Evolutionary conservation across 2,329 filamentous ascomycete species (phyloP).

Genomic region (Aspergillus floridensis): DNA sequence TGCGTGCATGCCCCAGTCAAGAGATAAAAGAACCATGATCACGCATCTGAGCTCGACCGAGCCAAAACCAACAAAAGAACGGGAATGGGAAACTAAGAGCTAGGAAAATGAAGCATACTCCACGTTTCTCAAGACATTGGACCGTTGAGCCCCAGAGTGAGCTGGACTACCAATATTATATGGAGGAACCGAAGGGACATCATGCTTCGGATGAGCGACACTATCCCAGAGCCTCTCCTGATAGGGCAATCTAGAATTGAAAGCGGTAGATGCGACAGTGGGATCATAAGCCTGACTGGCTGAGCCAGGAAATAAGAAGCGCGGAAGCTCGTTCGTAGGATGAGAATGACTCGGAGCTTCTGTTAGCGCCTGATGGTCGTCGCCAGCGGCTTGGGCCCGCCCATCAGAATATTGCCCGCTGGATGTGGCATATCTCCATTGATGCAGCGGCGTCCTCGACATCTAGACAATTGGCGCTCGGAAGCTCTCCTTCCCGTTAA

Average conservation of each 20-base stretch:
- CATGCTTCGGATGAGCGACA: conserved; percentile 23
- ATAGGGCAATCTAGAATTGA: conserved; percentile 16
- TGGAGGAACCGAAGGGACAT: conserved; percentile 20
- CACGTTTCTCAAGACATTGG: conserved; percentile 11
- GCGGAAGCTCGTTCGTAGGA: conserved; percentile 25
- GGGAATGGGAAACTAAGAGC: conserved; percentile 20
- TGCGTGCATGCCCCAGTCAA: neutral
- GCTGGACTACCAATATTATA: conserved; percentile 18
- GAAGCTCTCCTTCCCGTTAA: neutral
- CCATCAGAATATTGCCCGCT: conserved; percentile 23
- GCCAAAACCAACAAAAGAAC: conserved; percentile 20
- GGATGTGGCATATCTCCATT: conserved; percentile 27
- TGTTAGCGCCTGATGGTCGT: conserved; percentile 14
- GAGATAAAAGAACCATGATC: neutral
- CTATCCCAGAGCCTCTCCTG: conserved; percentile 18
- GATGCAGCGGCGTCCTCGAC: conserved; percentile 30
- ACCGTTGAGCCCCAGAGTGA: conserved; percentile 20
- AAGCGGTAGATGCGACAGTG: conserved; percentile 11
- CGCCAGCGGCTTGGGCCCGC: conserved; percentile 14
- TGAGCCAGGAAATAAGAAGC: conserved; percentile 20
- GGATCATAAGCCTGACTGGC: conserved; percentile 20
- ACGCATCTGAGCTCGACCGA: conserved; percentile 15
- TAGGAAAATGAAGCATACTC: conserved; percentile 18
- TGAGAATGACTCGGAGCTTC: conserved; percentile 19
- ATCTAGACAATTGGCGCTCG: conserved; percentile 24